A percentile compares a stretch with the other conserved stretches of the same genome.
phyloP scores from a whole-genome alignment of 2,329 filamentous ascomycete species.

The Aspergillus transmontanensis region DNA sequence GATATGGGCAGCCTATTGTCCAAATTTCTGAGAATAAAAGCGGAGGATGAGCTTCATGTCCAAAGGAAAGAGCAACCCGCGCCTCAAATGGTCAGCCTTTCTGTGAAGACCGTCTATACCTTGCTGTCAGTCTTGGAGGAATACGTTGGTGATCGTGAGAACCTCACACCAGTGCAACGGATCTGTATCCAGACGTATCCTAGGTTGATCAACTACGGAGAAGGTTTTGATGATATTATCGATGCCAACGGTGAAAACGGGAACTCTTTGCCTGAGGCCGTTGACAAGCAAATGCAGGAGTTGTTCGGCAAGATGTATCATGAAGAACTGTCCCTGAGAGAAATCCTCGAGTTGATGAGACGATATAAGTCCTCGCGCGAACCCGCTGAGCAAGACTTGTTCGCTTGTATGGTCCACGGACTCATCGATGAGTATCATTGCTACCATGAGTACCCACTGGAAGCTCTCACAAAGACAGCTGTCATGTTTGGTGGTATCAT shows the following conservation, averaged over 20 bases:
- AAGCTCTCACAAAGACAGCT: constrained; percentile 91
- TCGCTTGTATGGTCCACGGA: constrained; percentile 97
- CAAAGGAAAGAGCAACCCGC: constrained; percentile 70
- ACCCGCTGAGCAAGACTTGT: constrained; percentile 85
- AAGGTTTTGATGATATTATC: constrained; percentile 88
- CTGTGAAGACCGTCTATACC: constrained; percentile 81
- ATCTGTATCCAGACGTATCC: constrained; percentile 91
- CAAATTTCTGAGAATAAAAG: constrained; percentile 83
- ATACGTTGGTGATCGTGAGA: constrained; percentile 60
- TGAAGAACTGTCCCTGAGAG: constrained; percentile 80
- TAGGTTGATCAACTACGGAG: constrained; percentile 91
- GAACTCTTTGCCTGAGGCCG: constrained; percentile 76
- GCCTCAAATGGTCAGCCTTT: constrained; percentile 71
- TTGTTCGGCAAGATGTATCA: constrained; percentile 98
- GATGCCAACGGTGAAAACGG: constrained; percentile 78
- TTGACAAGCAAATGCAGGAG: constrained; percentile 92
- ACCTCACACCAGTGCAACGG: constrained; percentile 79
- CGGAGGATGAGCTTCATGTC: constrained; percentile 73
- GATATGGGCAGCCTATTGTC: constrained; percentile 72
- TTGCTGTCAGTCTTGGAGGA: constrained; percentile 79
- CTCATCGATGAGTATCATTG: constrained; percentile 97
- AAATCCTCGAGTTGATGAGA: constrained; percentile 81
- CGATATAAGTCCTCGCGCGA: constrained; percentile 86
- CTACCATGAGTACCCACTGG: constrained; percentile 93
- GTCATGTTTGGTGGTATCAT: constrained; percentile 97